Conservation (phyloP, 306 rosid species). For the Aeschynomene evenia region DNA sequence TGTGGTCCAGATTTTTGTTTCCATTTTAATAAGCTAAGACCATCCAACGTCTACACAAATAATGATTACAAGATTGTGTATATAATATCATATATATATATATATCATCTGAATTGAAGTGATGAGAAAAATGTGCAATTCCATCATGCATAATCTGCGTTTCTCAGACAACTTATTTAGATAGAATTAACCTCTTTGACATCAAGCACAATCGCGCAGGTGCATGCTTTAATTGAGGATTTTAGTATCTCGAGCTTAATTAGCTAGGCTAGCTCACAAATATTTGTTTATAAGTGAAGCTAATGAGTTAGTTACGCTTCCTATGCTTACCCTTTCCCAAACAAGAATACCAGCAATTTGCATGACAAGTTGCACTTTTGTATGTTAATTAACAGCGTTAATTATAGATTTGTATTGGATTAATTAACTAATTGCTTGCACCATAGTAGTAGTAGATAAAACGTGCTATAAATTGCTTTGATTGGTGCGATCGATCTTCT, state of each 20-base stretch:
- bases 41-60: background rate
- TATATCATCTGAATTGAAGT: too few species aligned
- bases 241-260: conserved; percentile 20
- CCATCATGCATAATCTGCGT: background rate
- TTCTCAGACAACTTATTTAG: background rate
- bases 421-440: too few species aligned
- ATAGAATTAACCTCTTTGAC: background rate
- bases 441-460: background rate
- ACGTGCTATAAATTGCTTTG: background rate
- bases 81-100: too few species aligned
- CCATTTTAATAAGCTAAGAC: background rate
- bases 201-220: background rate
- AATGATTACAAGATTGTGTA: background rate
- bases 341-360: background rate
- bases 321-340: conserved; percentile 2
- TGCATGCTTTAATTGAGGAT: background rate
- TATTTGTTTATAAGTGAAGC: background rate
- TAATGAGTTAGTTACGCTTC: background rate
- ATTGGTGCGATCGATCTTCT: background rate
- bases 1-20: background rate
- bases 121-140: background rate
- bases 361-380: background rate
- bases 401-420: background rate
- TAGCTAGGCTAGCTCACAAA: too few species aligned
- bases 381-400: background rate